Percentiles rank a stretch among this genome's conserved stretches.
These are phyloP conservation scores for Dendrobium chrysotoxum DNA, from an alignment of 106 monocot genomes.

Conservation along the genomic window DNA sequence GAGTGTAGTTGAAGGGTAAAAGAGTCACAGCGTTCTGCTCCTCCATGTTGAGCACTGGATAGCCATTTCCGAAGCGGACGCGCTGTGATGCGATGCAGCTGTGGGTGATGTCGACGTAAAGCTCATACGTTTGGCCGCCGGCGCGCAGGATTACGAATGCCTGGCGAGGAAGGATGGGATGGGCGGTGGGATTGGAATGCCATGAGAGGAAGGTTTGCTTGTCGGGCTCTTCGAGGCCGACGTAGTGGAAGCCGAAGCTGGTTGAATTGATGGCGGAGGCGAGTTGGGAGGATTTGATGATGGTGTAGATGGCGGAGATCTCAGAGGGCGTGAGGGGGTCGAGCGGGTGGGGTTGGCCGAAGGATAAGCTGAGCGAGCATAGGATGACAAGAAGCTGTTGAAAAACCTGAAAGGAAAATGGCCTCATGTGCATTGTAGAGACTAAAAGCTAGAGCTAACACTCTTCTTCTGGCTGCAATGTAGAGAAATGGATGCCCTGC, in stretches of 20 bases:
- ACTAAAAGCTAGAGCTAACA: no score
- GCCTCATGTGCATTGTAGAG: no score
- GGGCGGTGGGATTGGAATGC: background rate
- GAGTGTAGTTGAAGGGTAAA: conserved; percentile 46
- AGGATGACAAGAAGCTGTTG: background rate
- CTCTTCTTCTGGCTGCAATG: no score
- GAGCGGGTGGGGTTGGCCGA: conserved; percentile 26
- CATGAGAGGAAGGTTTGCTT: conserved; percentile 36
- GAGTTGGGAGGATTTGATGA: conserved; percentile 33
- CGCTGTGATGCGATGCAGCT: conserved; percentile 18
- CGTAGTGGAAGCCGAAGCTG: conserved; percentile 52
- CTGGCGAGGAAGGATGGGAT: conserved; percentile 18
- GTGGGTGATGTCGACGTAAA: conserved; percentile 30
- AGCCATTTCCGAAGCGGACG: conserved; percentile 36
- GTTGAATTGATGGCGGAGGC: background rate
- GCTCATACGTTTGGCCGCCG: conserved; percentile 27
- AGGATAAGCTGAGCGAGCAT: background rate
- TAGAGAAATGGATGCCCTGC: no score
- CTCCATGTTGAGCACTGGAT: conserved; percentile 39
- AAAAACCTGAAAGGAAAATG: background rate
- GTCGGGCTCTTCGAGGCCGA: conserved; percentile 69
- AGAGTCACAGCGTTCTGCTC: conserved; percentile 32
- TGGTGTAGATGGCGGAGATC: conserved; percentile 21
- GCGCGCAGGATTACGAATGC: conserved; percentile 48
- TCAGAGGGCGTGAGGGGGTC: conserved; percentile 50